Base-by-base conservation (phyloP, 1,284 basidiomycete genomes). In the Anthracocystis panici-leucophaei region DNA sequence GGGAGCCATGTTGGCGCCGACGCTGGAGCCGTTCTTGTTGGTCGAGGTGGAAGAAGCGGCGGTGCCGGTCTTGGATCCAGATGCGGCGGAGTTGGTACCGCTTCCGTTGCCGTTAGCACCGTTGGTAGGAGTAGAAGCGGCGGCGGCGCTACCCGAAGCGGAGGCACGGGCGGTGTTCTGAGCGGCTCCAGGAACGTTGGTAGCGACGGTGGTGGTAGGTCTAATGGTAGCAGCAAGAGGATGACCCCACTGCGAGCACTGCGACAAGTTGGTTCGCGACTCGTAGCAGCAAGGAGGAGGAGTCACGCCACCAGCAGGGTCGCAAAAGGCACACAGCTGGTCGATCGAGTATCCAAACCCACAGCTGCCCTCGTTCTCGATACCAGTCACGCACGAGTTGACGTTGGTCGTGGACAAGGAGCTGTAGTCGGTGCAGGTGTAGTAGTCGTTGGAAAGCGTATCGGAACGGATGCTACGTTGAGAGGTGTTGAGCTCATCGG, bases 331-430 rank as follows among this genome's bases (percentile, higher is more conserved):
- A 65, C 87, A 88, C 16, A 87, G 75, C 65, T 87, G 85, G 20
- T 69, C 69, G 12, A 81, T 85, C 8, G 81, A 84, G 52, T 65
- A 79, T 2, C 85, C 87, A 57, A 80, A 88, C 11, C 87, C 87
- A 67, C 87, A 88, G 79, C 86, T 87, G 21, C 76, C 79, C 69
- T 88, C 87, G 71, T 87, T 87, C 42, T 60, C 65, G 35, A 72
- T 65, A 10, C 87, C 87, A 8, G 62, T 33, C 23, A 87, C 82
- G 70, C 87, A 88, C 12, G 84, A 83, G 3, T 67, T 57, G 31
- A 81, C 72, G 58, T 86, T 80, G 61, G 85, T 84, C 8, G 87
- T 86, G 31, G 85, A 79, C 10, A 86, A 73, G 9, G 85, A 82
- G 16, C 84, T 83, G 85, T 85, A 86, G 66, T 87, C 79, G 29